These are phyloP conservation scores for Xylariaceae sp. DNA, from an alignment of 2,329 filamentous ascomycete species.

Conservation along the genomic window DNA sequence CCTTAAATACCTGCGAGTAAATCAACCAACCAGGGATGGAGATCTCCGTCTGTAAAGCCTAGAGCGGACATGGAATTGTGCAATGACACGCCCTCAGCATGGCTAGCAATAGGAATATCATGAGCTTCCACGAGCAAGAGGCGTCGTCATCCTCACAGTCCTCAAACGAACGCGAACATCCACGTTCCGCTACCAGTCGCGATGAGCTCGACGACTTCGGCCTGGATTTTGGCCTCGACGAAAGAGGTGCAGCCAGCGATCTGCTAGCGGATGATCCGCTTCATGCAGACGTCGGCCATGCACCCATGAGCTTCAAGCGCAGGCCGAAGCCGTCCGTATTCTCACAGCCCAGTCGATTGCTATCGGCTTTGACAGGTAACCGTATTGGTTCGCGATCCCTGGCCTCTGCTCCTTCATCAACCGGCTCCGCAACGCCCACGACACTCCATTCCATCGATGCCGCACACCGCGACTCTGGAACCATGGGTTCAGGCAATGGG, in stretches of 20 bases:
- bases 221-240: constrained; percentile 24
- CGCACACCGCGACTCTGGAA: constrained; percentile 17
- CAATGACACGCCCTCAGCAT: constrained; percentile 25
- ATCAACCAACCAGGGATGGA: constrained; percentile 1
- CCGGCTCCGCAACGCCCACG: constrained; percentile 26
- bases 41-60: constrained; percentile 2
- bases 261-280: constrained; percentile 54
- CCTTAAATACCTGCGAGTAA: not conserved
- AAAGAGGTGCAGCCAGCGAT: constrained; percentile 29
- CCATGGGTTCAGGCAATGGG: constrained; percentile 11
- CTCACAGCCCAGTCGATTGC: constrained; percentile 43
- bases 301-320: constrained; percentile 66
- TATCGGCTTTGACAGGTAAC: constrained; percentile 44
- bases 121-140: constrained; percentile 25
- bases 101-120: constrained; percentile 30
- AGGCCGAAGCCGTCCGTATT: constrained; percentile 51
- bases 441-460: constrained; percentile 21
- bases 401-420: constrained; percentile 9
- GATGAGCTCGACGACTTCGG: constrained; percentile 30
- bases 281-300: constrained; percentile 39
- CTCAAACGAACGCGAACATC: constrained; percentile 20
- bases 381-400: constrained; percentile 26
- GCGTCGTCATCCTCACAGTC: constrained; percentile 28
- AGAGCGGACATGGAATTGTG: constrained; percentile 29
- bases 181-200: constrained; percentile 30